Conservation (phyloP, 768 basidiomycete species). For the Galerina sulciceps region DNA sequence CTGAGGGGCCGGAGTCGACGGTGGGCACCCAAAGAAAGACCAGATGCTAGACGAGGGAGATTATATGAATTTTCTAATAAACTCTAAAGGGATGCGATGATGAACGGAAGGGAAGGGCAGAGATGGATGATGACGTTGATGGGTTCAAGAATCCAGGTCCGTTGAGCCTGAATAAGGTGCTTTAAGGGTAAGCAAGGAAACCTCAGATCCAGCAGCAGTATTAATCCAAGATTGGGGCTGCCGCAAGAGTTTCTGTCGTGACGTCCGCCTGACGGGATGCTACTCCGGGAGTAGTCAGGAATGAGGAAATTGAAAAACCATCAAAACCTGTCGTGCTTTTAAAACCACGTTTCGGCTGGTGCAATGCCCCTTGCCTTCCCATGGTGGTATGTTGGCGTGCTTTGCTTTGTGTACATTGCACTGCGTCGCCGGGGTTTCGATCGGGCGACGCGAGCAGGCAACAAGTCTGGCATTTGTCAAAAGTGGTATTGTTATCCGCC, state of each 20-base stretch:
- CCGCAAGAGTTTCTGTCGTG: constrained; percentile 11
- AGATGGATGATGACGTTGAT: constrained; percentile 6
- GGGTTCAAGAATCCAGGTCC: constrained; percentile 5
- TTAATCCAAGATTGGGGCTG: constrained; percentile 3
- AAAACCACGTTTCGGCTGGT: constrained; percentile 19
- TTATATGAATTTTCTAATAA: constrained; percentile 11
- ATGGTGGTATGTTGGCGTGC: constrained; percentile 8
- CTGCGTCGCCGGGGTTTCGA: constrained; percentile 10
- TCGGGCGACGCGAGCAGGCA: constrained; percentile 5
- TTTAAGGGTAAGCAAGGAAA: constrained; percentile 2
- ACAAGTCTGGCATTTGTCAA: constrained; percentile 13
- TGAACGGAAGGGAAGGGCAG: constrained; percentile 1
- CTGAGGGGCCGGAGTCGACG: constrained; percentile 19
- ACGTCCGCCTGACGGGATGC: constrained; percentile 8
- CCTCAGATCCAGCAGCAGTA: constrained; percentile 9
- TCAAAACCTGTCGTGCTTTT: constrained; percentile 22
- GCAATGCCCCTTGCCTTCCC: constrained; percentile 11
- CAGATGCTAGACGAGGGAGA: constrained; percentile 8
- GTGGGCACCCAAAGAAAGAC: constrained; percentile 17
- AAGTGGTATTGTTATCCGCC: constrained; percentile 2
- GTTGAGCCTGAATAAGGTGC: background rate
- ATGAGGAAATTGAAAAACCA: constrained; percentile 12
- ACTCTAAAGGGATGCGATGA: background rate
- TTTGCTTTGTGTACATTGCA: constrained; percentile 12
- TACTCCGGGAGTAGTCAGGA: constrained; percentile 12